phyloP scores from a whole-genome alignment of 352 stramenopile genomes.

The Elongisporangium anandrum region DNA sequence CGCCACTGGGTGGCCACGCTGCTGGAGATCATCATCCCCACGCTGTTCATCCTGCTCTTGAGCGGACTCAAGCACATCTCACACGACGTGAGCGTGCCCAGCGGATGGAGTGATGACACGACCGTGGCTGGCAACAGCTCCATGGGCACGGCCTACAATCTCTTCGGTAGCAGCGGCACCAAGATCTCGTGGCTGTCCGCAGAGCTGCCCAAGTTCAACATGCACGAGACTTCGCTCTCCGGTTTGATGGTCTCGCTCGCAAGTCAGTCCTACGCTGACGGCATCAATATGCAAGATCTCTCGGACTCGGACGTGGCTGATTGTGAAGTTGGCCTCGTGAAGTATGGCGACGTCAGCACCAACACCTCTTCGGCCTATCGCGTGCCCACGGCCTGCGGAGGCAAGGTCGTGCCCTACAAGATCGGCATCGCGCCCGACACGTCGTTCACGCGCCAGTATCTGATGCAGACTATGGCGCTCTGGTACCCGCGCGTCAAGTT shows the following conservation, averaged over 20 bases:
- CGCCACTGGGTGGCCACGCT: slow-evolving; percentile 40
- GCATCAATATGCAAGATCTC: slow-evolving; percentile 34
- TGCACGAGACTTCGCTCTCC: slow-evolving; percentile 47
- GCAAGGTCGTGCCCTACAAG: slow-evolving; percentile 52
- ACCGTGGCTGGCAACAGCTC: slow-evolving; percentile 6
- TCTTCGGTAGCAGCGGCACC: slow-evolving; percentile 31
- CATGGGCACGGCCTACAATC: slow-evolving; percentile 34
- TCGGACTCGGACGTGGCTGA: slow-evolving; percentile 17
- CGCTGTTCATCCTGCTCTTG: slow-evolving; percentile 55
- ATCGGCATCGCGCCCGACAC: slow-evolving; percentile 47
- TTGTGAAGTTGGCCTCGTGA: slow-evolving; percentile 23
- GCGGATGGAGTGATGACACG: slow-evolving; percentile 35
- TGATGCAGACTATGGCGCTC: slow-evolving; percentile 27
- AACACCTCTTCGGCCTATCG: slow-evolving; percentile 27
- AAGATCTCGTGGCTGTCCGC: slow-evolving; percentile 28
- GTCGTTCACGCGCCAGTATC: slow-evolving; percentile 54
- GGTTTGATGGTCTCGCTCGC: slow-evolving; percentile 51
- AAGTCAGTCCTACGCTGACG: slow-evolving; percentile 30
- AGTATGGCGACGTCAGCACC: slow-evolving; percentile 25
- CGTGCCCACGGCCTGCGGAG: slow-evolving; percentile 25
- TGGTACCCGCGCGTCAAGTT: slow-evolving; percentile 51
- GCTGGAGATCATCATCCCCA: slow-evolving; percentile 45
- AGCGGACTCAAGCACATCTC: slow-evolving; percentile 49
- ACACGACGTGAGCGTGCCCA: slow-evolving; percentile 41
- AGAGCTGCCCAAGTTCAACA: slow-evolving; percentile 33